A percentile compares a stretch with the other conserved stretches of the same genome.
These are phyloP conservation scores for Paramecium biaurelia DNA, from an alignment of 73 alveolate genomes.

Conservation along the genomic window DNA sequence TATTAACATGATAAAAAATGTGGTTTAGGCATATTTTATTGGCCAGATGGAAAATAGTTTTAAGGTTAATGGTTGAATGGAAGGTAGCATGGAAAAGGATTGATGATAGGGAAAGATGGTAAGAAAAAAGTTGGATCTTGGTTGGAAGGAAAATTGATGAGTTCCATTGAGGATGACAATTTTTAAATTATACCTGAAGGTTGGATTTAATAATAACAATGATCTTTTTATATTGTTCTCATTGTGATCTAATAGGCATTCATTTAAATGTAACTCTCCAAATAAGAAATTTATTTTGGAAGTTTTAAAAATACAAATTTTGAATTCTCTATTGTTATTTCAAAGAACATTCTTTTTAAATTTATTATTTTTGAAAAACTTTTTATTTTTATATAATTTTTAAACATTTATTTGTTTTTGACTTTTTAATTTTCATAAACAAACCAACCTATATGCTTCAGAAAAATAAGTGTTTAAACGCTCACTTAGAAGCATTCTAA, in stretches of 20 bases:
- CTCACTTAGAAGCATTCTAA: conserved; percentile 12
- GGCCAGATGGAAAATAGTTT: conserved; percentile 72
- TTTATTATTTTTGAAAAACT: too few relatives aligned
- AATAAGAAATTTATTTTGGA: neutral
- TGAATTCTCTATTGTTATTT: neutral
- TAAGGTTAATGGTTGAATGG: conserved; percentile 76
- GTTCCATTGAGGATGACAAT: neutral
- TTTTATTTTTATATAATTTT: too few relatives aligned
- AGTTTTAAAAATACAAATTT: too few relatives aligned
- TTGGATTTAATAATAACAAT: neutral
- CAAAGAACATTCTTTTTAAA: neutral
- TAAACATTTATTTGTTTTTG: too few relatives aligned
- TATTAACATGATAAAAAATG: conserved; percentile 70
- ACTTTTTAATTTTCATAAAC: too few relatives aligned
- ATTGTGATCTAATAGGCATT: neutral
- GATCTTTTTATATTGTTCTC: neutral
- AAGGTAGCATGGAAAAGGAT: conserved; percentile 76
- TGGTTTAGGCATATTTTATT: conserved; percentile 75
- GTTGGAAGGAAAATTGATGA: conserved; percentile 64
- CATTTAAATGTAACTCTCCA: neutral
- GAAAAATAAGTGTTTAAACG: too few relatives aligned
- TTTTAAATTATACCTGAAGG: conserved; percentile 22
- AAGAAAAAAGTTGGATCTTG: conserved; percentile 55
- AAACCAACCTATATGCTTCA: too few relatives aligned
- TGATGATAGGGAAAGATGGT: conserved; percentile 46